Percentiles rank a stretch among this genome's conserved stretches.
Evolutionary conservation across 306 rosid species (phyloP).

Genomic region (Quercus alba): DNA sequence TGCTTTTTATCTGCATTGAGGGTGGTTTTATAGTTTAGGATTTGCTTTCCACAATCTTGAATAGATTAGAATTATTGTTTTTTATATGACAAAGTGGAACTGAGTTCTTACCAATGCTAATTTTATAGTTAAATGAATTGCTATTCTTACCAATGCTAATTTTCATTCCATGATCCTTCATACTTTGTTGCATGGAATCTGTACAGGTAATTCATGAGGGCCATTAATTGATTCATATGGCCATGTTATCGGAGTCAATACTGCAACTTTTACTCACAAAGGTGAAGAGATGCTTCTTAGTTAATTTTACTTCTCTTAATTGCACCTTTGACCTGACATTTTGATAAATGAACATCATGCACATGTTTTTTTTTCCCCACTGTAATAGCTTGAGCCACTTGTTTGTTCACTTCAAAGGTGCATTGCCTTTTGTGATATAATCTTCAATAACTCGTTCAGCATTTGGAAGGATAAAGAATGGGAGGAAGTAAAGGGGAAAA

Average conservation of each 20-base stretch:
- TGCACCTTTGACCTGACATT: neutral
- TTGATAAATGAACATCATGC: neutral
- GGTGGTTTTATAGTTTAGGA: too few relatives aligned
- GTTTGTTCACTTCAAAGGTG: neutral
- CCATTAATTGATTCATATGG: constrained; percentile 82
- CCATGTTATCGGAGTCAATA: constrained; percentile 83
- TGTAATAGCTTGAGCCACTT: neutral
- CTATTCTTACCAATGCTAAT: too few relatives aligned
- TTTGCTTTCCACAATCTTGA: too few relatives aligned
- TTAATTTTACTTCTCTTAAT: neutral
- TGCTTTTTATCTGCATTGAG: too few relatives aligned
- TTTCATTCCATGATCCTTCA: neutral
- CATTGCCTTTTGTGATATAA: neutral
- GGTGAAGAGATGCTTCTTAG: constrained; percentile 36
- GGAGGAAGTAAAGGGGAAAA: too few relatives aligned
- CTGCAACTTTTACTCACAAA: constrained; percentile 89
- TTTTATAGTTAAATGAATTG: too few relatives aligned
- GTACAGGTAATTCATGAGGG: constrained; percentile 90
- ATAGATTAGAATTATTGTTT: too few relatives aligned
- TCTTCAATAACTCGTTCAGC: neutral
- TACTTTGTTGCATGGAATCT: constrained; percentile 8
- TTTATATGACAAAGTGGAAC: too few relatives aligned
- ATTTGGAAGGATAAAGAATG: too few relatives aligned
- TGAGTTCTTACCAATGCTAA: too few relatives aligned
- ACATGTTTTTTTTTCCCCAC: neutral